Conservation (phyloP, 345 rosid species). For the Noccaea caerulescens region DNA sequence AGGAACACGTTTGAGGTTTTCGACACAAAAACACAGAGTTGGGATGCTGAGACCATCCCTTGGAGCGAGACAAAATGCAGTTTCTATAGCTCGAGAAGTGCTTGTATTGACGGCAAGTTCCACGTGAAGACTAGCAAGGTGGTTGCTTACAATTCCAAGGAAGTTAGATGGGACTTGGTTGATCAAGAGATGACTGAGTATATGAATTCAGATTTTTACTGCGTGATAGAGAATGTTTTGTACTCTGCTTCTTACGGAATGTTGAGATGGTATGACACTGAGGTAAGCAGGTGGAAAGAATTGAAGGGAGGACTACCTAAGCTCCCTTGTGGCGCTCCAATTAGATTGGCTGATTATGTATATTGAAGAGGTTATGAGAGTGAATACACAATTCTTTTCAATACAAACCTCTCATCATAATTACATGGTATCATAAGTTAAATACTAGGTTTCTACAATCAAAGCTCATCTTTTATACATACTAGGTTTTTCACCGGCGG, state of each 20-base stretch:
- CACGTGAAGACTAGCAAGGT: conserved; percentile 23
- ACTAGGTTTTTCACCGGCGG: no score
- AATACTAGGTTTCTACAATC: no score
- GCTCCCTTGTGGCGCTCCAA: conserved; percentile 57
- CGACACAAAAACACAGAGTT: conserved; percentile 46
- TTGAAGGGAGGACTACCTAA: conserved; percentile 52
- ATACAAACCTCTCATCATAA: no score
- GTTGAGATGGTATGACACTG: conserved; percentile 58
- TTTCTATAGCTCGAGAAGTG: no score
- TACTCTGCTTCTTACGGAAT: conserved; percentile 65
- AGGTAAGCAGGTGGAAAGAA: conserved; percentile 53
- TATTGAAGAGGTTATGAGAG: no score
- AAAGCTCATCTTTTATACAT: no score
- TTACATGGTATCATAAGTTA: no score
- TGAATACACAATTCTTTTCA: no score
- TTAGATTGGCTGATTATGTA: conserved; percentile 12
- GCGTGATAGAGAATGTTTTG: conserved; percentile 62
- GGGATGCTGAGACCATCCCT: conserved; percentile 39
- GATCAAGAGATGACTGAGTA: conserved; percentile 59
- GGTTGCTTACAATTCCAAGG: conserved; percentile 52
- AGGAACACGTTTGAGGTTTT: conserved; percentile 59
- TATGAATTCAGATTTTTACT: conserved; percentile 38
- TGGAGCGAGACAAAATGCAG: no score
- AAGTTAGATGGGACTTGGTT: conserved; percentile 53
- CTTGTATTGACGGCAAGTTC: background rate